These are phyloP conservation scores for Gamsiella multidivaricata DNA, from an alignment of 192 early-diverging fungal genomes.

Conservation along the genomic window DNA sequence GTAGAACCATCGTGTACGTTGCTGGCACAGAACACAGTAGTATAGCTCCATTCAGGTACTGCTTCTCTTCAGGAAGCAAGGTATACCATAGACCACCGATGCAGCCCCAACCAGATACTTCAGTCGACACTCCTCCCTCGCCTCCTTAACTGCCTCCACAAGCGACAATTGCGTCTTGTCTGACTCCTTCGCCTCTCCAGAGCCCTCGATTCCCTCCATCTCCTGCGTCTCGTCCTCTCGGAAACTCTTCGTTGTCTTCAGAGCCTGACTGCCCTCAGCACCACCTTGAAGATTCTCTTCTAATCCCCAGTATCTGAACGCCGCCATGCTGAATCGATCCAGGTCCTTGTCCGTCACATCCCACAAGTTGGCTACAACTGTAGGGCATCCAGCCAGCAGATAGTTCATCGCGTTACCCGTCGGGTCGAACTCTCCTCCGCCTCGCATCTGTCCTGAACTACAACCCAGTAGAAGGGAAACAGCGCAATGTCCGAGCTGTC, in stretches of 20 bases:
- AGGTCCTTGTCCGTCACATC: constrained; percentile 98
- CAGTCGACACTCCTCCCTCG: constrained; percentile 80
- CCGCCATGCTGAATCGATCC: constrained; percentile 81
- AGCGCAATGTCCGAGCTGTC: constrained; percentile 73
- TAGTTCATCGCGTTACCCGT: constrained; percentile 87
- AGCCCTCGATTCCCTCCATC: not conserved
- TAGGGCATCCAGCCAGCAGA: constrained; percentile 84
- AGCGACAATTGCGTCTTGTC: constrained; percentile 62
- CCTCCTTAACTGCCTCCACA: constrained; percentile 76
- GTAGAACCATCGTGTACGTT: too few relatives aligned
- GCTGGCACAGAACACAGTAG: too few relatives aligned
- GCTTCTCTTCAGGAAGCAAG: constrained; percentile 55
- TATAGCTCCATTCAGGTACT: too few relatives aligned
- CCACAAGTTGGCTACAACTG: constrained; percentile 95
- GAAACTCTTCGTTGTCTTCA: not conserved
- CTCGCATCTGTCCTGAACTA: constrained; percentile 85
- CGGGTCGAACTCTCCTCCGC: constrained; percentile 90
- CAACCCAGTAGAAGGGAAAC: constrained; percentile 93
- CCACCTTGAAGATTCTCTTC: constrained; percentile 18
- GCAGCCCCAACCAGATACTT: constrained; percentile 91
- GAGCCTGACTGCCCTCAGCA: not conserved
- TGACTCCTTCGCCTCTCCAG: not conserved
- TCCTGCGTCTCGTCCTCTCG: not conserved
- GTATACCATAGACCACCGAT: constrained; percentile 94
- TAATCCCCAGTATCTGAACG: constrained; percentile 83